Conservation (phyloP, 2,329 filamentous ascomycete genomes). For the Erysiphe pulchra region DNA sequence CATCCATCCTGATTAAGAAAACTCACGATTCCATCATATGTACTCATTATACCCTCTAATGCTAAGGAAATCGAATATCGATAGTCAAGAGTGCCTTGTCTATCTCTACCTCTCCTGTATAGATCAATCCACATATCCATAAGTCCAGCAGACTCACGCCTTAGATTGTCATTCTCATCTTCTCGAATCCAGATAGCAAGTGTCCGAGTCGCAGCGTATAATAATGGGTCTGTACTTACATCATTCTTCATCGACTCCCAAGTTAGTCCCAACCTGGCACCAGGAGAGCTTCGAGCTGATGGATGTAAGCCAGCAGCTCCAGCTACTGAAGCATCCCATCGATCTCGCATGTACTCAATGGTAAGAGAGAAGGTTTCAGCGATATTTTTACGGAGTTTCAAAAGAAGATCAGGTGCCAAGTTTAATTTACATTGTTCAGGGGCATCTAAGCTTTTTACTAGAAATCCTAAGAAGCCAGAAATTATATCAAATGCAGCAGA, state of each 20-base stretch:
- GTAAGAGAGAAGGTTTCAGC: slow-evolving; percentile 35
- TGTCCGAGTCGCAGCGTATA: slow-evolving; percentile 29
- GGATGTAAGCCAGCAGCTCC: slow-evolving; percentile 35
- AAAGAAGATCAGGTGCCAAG: slow-evolving; percentile 30
- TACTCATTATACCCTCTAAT: slow-evolving; percentile 28
- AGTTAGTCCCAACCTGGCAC: slow-evolving; percentile 21
- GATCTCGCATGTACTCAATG: slow-evolving; percentile 39
- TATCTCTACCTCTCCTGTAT: slow-evolving; percentile 18
- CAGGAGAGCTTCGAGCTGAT: slow-evolving; percentile 22
- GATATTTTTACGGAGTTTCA: slow-evolving; percentile 33
- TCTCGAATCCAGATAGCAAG: slow-evolving; percentile 43
- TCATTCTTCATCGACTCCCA: slow-evolving; percentile 29
- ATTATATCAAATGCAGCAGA: slow-evolving; percentile 36
- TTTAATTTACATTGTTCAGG: slow-evolving; percentile 14
- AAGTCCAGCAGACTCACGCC: slow-evolving; percentile 23
- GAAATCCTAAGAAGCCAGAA: slow-evolving; percentile 29
- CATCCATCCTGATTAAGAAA: slow-evolving; percentile 28
- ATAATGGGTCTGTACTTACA: slow-evolving; percentile 26
- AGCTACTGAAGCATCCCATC: slow-evolving; percentile 41
- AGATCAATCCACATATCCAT: slow-evolving; percentile 38
- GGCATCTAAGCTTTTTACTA: slow-evolving; percentile 26
- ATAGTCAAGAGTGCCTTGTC: slow-evolving; percentile 20
- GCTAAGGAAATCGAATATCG: slow-evolving; percentile 30
- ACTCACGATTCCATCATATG: slow-evolving; percentile 15
- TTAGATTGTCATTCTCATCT: slow-evolving; percentile 33